Base-by-base conservation (phyloP, 306 rosid genomes). In the Prunus mongolica region DNA sequence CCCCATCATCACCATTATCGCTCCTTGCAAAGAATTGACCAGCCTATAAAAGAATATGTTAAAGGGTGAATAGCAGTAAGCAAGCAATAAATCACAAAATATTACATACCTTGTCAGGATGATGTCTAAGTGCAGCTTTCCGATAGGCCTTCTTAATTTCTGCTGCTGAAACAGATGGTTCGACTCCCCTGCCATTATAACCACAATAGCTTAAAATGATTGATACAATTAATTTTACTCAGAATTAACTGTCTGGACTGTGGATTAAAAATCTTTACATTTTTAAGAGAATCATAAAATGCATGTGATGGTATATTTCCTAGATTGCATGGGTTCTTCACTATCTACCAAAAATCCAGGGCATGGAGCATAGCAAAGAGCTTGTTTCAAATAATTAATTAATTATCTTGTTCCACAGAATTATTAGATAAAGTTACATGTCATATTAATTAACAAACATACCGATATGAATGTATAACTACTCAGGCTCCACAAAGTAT, bases 51-150 rank as follows among this genome's bases (percentile, higher is more conserved):
- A 77, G 75, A 74, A 79, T 72, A 67, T 41, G 83, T 82, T 60
- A 82, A 62, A 44, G 45, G 54, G 44, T 41, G 18, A 13, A 25
- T 64, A 8, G 51, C 32, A n/a, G 11, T 30, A 55, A 28, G 55
- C 64, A 54, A 49, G 30, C 73, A 52, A 75, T 28, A 68, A 52
- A 69, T 44, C 18, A 80, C 5, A 38, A 32, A 75, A 77, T 62
- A 52, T 41, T 72, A 78, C 73, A 57, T 75, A 95, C 97, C 96
- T 95, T 95, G 87, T 95, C 98, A 15, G 98, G 97, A 86, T 95
- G 98, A 83, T 95, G 93, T 79, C 91, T 88, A 61, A 95, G 98
- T 77, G 98, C 98, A 84, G 98, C 98, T 91, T 92, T 95, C 75
- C 97, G 90, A 81, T 95, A 95, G 44, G 98, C 98, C 89, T 90